Evolutionary conservation across 129 eudicot genomes (phyloP).

Genomic region (Silybum marianum): DNA sequence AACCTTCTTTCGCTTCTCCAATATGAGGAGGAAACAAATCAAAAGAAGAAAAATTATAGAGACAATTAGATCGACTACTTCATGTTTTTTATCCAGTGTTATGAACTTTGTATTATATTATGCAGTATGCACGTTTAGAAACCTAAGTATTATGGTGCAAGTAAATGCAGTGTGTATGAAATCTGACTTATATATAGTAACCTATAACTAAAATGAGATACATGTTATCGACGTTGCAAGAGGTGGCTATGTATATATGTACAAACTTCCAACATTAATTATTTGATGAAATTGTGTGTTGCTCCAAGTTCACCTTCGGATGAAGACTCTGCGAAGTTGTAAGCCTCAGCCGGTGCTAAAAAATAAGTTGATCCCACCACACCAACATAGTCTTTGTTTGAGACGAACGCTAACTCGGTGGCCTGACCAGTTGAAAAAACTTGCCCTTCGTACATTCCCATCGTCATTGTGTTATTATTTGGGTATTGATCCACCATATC

Average conservation of each 20-base stretch:
- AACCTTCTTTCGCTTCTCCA: no score
- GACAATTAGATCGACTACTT: background rate
- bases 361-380: slow-evolving; percentile 24
- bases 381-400: slow-evolving; percentile 25
- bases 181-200: background rate
- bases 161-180: background rate
- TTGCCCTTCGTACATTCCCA: slow-evolving; percentile 25
- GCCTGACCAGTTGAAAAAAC: background rate
- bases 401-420: slow-evolving; percentile 13
- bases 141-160: no score
- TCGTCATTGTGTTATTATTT: background rate
- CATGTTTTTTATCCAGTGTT: background rate
- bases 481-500: slow-evolving; percentile 33
- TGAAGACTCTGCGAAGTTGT: slow-evolving; percentile 42
- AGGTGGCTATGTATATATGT: background rate
- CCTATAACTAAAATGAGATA: background rate
- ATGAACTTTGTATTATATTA: background rate
- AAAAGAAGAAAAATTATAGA: no score
- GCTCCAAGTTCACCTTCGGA: slow-evolving; percentile 41
- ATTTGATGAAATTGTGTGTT: slow-evolving; percentile 21
- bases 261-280: slow-evolving; percentile 12
- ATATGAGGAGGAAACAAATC: no score
- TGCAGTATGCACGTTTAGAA: background rate
- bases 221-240: background rate
- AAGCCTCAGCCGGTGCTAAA: slow-evolving; percentile 23